phyloP scores from a whole-genome alignment of 352 stramenopile genomes.

The Globisporangium ultimum region DNA sequence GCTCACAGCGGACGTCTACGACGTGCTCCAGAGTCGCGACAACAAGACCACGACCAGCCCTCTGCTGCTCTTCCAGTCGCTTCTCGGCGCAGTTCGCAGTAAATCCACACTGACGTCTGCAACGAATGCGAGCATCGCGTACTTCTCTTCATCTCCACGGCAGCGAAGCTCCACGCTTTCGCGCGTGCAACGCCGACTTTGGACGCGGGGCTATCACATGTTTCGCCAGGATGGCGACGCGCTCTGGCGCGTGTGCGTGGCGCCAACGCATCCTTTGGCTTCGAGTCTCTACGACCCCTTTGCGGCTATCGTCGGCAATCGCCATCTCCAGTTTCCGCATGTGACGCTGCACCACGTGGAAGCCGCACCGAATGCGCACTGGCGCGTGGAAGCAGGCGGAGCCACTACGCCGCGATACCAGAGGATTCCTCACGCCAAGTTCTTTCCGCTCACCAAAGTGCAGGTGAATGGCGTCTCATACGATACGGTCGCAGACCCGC shows the following conservation, averaged over 20 bases:
- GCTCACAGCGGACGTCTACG: conserved; percentile 4
- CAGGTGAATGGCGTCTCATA: conserved; percentile 7
- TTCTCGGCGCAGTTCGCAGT: conserved; percentile 5
- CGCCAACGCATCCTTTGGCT: conserved; percentile 9
- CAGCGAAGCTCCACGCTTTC: not conserved
- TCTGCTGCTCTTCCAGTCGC: not conserved
- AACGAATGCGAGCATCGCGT: not conserved
- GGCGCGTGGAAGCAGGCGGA: not conserved
- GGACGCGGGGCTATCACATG: conserved; percentile 9
- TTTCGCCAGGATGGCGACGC: conserved; percentile 4
- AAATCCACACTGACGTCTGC: conserved; percentile 3
- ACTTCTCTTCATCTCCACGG: not conserved
- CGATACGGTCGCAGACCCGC: conserved; percentile 8
- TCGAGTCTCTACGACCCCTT: conserved; percentile 11
- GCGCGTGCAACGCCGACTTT: conserved; percentile 1
- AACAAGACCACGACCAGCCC: not conserved
- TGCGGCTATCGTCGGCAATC: not conserved
- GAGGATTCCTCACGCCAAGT: not conserved
- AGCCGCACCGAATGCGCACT: not conserved
- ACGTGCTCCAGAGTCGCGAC: not conserved
- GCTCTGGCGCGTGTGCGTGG: conserved; percentile 12
- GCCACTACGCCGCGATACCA: no score
- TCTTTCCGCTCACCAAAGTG: not conserved
- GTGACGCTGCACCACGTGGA: not conserved
- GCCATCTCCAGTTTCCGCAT: not conserved